A percentile compares a stretch with the other conserved stretches of the same genome.
Evolutionary conservation across 2,329 filamentous ascomycete genomes (phyloP).

Genomic region (Colletotrichum destructivum): DNA sequence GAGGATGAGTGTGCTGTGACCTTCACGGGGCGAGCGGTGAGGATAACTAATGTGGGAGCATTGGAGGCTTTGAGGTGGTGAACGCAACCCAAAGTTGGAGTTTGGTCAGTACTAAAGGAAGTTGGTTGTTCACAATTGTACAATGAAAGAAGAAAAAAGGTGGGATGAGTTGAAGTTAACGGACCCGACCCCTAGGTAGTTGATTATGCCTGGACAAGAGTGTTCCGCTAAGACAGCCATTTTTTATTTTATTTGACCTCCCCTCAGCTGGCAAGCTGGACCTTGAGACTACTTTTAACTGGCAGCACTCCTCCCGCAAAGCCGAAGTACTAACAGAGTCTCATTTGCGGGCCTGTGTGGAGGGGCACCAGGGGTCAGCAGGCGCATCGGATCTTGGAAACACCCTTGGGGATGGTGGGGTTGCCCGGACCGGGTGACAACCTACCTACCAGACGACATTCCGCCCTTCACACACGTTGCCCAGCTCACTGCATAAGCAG

Average conservation of each 20-base stretch:
- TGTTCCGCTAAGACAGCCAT: background rate
- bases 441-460: background rate
- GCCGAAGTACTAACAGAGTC: background rate
- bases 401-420: constrained; percentile 39
- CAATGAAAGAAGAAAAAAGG: constrained; percentile 19
- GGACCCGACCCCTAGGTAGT: constrained; percentile 8
- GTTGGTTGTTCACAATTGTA: background rate
- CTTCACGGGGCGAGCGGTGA: constrained; percentile 17
- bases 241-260: constrained; percentile 6
- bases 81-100: background rate
- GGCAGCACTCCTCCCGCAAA: too few species aligned
- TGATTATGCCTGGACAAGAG: constrained; percentile 17
- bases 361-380: constrained; percentile 35
- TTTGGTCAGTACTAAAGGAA: background rate
- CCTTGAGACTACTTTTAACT: background rate
- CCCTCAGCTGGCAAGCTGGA: background rate
- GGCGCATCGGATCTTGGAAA: constrained; percentile 41
- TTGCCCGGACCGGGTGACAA: constrained; percentile 21
- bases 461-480: background rate
- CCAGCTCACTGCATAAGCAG: constrained; percentile 2
- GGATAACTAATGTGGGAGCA: constrained; percentile 25
- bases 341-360: constrained; percentile 24
- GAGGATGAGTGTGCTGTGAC: constrained; percentile 15
- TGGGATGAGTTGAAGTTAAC: constrained; percentile 36
- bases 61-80: constrained; percentile 5